Evolutionary conservation across 2,329 filamentous ascomycete genomes (phyloP), one percentile per base, ranked within the genome.

Genomic region (Raffaelea albimanens): DNA sequence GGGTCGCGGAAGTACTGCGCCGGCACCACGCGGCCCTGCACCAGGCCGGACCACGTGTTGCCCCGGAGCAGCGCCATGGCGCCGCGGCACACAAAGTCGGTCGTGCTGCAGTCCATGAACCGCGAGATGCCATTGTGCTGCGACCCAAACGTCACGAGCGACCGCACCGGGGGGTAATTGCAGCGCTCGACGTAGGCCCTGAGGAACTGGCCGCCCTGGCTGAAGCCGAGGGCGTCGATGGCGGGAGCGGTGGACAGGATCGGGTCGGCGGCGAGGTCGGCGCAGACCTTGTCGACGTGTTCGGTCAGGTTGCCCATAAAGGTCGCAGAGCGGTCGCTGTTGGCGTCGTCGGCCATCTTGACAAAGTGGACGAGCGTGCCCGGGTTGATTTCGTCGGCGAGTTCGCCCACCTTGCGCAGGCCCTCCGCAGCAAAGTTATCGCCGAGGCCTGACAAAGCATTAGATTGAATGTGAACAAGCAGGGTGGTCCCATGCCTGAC

Each of bases 161-260:
- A 90, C 55, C 80, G 77, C 13, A 95, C 78, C 4, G 79, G 82
- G 0, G 88, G 83, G 31, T 58, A 59, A 63, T 89, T 93, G 72
- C 93, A 98, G 40, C 87, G 78, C 72, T 98, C 82, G 54, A 95
- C 72, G 63, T 95, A 90, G 21, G 77, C 93, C 50, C 93, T 82
- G n/a, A 98, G 76, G 69, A 98, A 96, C 63, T 95, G 87, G 1
- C 93, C 93, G 53, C 93, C 93, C 66, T 98, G 93, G 14, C 86
- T 93, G 71, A 98, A 96, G 23, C 93, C 93, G 33, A 98, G 69
- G 31, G 90, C 91, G 66, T 97, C 93, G 61, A 96, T 75, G 53
- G 84, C 87, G 0, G 86, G 85, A 0, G 87, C 86, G 7, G 83
- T 86, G 48, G 83, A 83, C 16, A 96, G 78, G 63, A 95, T 86